These are phyloP conservation scores for Pythium myriotylum DNA, from an alignment of 352 stramenopile species.

Conservation along the genomic window DNA sequence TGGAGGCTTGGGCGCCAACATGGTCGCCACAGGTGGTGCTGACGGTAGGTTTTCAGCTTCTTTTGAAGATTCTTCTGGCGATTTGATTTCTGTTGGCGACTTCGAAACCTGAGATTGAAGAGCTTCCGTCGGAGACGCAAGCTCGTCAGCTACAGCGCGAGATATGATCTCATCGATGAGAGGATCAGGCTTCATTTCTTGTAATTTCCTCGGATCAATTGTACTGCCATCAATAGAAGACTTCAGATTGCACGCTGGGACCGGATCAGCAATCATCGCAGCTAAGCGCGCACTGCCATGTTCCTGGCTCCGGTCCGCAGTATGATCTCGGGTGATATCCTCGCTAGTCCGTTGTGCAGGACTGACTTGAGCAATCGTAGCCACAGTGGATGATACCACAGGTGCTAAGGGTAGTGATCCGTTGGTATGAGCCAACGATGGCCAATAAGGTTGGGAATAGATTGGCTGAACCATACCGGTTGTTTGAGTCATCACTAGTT, in stretches of 20 bases:
- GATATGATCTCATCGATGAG: constrained; percentile 33
- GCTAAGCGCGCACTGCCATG: no score
- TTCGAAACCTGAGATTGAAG: no score
- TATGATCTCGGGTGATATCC: background rate
- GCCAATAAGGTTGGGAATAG: constrained; percentile 14
- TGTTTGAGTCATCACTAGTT: constrained; percentile 16
- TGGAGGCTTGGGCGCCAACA: background rate
- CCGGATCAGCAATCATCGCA: no score
- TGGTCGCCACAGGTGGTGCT: background rate
- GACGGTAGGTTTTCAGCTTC: no score
- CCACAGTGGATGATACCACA: no score
- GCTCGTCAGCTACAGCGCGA: constrained; percentile 22
- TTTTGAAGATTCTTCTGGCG: no score
- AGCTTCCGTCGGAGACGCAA: background rate
- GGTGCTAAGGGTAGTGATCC: background rate
- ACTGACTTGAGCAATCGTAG: background rate
- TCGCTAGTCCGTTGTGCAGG: background rate
- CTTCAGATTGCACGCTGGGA: no score
- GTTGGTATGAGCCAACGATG: background rate
- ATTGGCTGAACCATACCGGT: background rate
- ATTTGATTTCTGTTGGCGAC: no score
- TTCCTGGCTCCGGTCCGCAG: no score
- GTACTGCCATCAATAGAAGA: no score
- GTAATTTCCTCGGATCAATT: no score
- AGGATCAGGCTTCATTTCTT: constrained; percentile 2